A percentile compares a stretch with the other conserved stretches of the same genome.
Conservation (phyloP, 805 yeast species). For the Ogataea methanolica region DNA sequence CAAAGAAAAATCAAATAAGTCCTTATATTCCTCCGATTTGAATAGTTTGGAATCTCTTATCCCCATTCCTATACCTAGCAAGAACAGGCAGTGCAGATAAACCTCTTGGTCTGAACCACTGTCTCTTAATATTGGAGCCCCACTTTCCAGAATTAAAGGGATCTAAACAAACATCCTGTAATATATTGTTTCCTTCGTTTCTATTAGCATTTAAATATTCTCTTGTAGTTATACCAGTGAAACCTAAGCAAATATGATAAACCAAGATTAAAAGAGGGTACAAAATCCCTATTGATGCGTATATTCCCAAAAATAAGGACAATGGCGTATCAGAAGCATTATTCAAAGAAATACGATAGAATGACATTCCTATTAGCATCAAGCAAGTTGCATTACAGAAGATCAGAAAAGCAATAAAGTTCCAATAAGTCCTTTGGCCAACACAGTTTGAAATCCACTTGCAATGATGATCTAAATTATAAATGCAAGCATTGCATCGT, state of each 20-base stretch:
- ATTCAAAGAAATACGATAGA: constrained; percentile 22
- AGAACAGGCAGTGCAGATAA: constrained; percentile 28
- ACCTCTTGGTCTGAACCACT: constrained; percentile 38
- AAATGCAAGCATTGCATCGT: constrained; percentile 60
- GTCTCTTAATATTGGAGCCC: constrained; percentile 29
- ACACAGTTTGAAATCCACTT: constrained; percentile 68
- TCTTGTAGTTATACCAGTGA: constrained; percentile 63
- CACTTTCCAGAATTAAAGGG: constrained; percentile 34
- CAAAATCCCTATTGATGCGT: constrained; percentile 37
- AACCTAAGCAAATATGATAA: constrained; percentile 51
- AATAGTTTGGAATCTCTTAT: constrained; percentile 32
- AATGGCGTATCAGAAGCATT: constrained; percentile 30
- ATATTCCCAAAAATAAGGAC: constrained; percentile 49
- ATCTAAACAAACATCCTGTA: constrained; percentile 31
- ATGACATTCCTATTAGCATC: constrained; percentile 27
- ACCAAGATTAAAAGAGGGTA: constrained; percentile 54
- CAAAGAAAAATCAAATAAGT: no score
- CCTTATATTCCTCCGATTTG: constrained; percentile 6
- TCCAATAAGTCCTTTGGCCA: constrained; percentile 67
- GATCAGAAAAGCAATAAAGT: constrained; percentile 49
- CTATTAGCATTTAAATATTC: constrained; percentile 55
- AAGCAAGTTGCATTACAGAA: constrained; percentile 30
- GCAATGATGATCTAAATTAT: constrained; percentile 61
- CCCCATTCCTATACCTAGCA: constrained; percentile 30
- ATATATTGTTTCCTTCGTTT: constrained; percentile 15